Evolutionary conservation across 2,329 filamentous ascomycete genomes (phyloP).

Genomic region (Colletotrichum orchidophilum): DNA sequence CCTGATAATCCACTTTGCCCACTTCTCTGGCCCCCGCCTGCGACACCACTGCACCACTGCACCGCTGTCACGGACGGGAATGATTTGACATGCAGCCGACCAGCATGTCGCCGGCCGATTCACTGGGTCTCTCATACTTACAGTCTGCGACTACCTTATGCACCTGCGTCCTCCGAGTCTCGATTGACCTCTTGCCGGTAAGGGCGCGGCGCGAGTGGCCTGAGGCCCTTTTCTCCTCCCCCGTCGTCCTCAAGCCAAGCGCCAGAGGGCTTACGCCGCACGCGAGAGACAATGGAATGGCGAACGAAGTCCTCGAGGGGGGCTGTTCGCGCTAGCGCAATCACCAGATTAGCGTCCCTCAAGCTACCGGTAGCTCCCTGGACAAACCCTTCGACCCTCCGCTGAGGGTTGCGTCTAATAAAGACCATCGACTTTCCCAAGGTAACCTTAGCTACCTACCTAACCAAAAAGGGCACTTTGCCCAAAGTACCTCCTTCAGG

Average conservation of each 20-base stretch:
- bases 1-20: neutral
- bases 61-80: conserved; percentile 20
- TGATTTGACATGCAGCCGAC: conserved; percentile 20
- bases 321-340: conserved; percentile 27
- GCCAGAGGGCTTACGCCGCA: neutral
- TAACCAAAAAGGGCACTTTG: neutral
- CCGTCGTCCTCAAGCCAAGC: neutral
- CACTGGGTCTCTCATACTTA: conserved; percentile 13
- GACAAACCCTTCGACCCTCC: neutral
- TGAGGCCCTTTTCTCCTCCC: neutral
- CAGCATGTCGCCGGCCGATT: conserved; percentile 10
- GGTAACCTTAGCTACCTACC: neutral
- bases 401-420: neutral
- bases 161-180: conserved; percentile 9
- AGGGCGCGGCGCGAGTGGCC: neutral
- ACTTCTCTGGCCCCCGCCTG: neutral
- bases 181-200: neutral
- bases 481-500: neutral
- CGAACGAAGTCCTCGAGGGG: neutral
- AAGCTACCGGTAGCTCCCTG: conserved; percentile 6
- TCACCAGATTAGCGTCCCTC: conserved; percentile 3
- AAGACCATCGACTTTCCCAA: neutral
- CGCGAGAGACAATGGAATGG: conserved; percentile 2
- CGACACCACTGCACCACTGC: neutral
- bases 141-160: neutral